Percentiles rank a stretch among this genome's conserved stretches.
Conservation (phyloP, 2,329 filamentous ascomycete genomes). For the Alternaria metachromatica region DNA sequence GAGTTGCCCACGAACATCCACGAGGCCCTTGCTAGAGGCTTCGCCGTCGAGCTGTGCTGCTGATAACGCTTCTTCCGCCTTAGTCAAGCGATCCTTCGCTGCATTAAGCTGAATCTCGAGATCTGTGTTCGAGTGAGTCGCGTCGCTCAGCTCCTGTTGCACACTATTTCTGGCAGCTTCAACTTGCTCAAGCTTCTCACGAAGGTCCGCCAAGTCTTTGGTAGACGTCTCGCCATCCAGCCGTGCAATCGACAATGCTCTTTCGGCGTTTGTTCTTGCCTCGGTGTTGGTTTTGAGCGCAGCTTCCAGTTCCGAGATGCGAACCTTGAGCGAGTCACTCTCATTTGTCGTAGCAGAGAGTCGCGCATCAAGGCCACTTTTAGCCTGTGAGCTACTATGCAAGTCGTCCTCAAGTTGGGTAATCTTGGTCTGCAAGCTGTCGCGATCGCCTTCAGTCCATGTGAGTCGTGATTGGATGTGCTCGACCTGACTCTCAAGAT, state of each 20-base stretch:
- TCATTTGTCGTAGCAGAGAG: conserved; percentile 19
- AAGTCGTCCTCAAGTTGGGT: conserved; percentile 17
- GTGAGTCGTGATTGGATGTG: conserved; percentile 7
- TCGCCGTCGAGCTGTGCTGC: conserved; percentile 14
- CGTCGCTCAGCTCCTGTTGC: conserved; percentile 14
- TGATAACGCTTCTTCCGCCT: conserved; percentile 16
- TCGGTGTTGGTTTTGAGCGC: conserved; percentile 7
- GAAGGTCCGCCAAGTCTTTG: conserved; percentile 15
- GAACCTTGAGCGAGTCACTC: conserved; percentile 13
- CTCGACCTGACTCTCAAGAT: conserved; percentile 18
- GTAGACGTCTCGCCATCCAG: conserved; percentile 15
- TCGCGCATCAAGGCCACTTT: conserved; percentile 7
- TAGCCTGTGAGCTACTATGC: conserved; percentile 1
- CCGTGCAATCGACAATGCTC: conserved; percentile 10
- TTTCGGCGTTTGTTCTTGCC: conserved; percentile 13
- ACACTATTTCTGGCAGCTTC: conserved; percentile 11
- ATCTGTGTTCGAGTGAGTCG: background rate
- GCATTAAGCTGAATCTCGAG: conserved; percentile 16
- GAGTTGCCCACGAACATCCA: conserved; percentile 16
- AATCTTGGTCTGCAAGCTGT: conserved; percentile 9
- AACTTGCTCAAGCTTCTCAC: conserved; percentile 8
- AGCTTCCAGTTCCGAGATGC: conserved; percentile 22
- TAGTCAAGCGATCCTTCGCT: conserved; percentile 15
- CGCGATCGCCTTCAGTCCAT: conserved; percentile 7
- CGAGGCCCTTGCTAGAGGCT: conserved; percentile 13